A percentile compares a stretch with the other conserved stretches of the same genome.
phyloP scores from a whole-genome alignment of 306 rosid genomes.

The Macrotyloma uniflorum region DNA sequence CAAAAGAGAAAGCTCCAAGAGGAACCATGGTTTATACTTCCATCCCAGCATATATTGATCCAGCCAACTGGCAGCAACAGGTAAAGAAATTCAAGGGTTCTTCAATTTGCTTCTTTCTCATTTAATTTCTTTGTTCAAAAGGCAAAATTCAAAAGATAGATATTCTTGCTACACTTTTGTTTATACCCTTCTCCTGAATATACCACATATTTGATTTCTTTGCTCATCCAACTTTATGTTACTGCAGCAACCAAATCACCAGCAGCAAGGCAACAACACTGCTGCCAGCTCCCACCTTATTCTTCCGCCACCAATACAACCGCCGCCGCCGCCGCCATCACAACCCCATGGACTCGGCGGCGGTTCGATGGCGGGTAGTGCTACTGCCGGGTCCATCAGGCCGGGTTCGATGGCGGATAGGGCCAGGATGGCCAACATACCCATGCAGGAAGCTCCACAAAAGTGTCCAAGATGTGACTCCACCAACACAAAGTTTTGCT shows the following conservation, averaged over 20 bases:
- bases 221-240: slow-evolving; percentile 29
- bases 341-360: slow-evolving; percentile 48
- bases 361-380: neutral
- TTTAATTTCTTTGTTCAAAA: slow-evolving; percentile 37
- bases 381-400: slow-evolving; percentile 53
- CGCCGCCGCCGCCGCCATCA: slow-evolving; percentile 23
- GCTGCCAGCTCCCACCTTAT: slow-evolving; percentile 48
- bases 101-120: slow-evolving; percentile 35
- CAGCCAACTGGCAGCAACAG: slow-evolving; percentile 93
- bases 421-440: slow-evolving; percentile 86
- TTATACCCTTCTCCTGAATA: slow-evolving; percentile 69
- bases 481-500: slow-evolving; percentile 91
- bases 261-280: slow-evolving; percentile 35
- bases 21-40: slow-evolving; percentile 86
- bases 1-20: slow-evolving; percentile 65
- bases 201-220: slow-evolving; percentile 58
- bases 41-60: slow-evolving; percentile 89
- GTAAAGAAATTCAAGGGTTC: slow-evolving; percentile 41
- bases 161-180: slow-evolving; percentile 59
- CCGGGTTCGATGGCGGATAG: slow-evolving; percentile 83
- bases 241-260: slow-evolving; percentile 54
- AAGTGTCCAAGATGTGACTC: slow-evolving; percentile 94
- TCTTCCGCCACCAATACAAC: slow-evolving; percentile 47
- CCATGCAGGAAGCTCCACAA: slow-evolving; percentile 64
- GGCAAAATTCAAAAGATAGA: slow-evolving; percentile 43